These are phyloP conservation scores for Entoloma clypeatum DNA, from an alignment of 1,284 basidiomycete species.

Conservation along the genomic window DNA sequence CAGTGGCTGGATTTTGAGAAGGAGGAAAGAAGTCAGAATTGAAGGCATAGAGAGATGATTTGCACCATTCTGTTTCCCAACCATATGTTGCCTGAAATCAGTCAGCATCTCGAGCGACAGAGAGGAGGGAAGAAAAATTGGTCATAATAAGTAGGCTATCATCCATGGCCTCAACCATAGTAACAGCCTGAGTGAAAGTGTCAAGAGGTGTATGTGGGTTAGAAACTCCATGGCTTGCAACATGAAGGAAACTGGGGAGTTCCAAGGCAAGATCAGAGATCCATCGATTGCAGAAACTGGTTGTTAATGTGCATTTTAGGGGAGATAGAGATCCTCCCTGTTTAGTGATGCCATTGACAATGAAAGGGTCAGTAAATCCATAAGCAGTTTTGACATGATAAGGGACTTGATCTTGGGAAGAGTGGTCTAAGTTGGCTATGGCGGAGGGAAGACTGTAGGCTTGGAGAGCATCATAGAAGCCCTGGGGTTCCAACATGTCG, in stretches of 20 bases:
- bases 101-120: constrained; percentile 21
- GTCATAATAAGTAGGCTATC: constrained; percentile 19
- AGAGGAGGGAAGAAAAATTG: constrained; percentile 6
- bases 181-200: constrained; percentile 3
- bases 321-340: constrained; percentile 31
- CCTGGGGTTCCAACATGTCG: constrained; percentile 27
- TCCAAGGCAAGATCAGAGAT: constrained; percentile 18
- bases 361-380: constrained; percentile 23
- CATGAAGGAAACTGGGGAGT: constrained; percentile 15
- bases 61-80: constrained; percentile 24
- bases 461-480: constrained; percentile 29
- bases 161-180: constrained; percentile 27
- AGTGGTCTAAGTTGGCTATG: constrained; percentile 27
- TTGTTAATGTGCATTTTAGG: constrained; percentile 28
- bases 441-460: constrained; percentile 29
- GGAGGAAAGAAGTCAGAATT: no score
- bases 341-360: constrained; percentile 24
- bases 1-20: no score
- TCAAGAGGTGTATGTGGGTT: constrained; percentile 20
- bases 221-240: background rate
- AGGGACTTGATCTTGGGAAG: constrained; percentile 20
- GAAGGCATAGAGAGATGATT: constrained; percentile 17
- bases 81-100: constrained; percentile 26
- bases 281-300: constrained; percentile 27
- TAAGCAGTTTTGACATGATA: constrained; percentile 23